A percentile compares a stretch with the other conserved stretches of the same genome.
phyloP scores from a whole-genome alignment of 176 grass and related monocot genomes.

The Avena atlantica region DNA sequence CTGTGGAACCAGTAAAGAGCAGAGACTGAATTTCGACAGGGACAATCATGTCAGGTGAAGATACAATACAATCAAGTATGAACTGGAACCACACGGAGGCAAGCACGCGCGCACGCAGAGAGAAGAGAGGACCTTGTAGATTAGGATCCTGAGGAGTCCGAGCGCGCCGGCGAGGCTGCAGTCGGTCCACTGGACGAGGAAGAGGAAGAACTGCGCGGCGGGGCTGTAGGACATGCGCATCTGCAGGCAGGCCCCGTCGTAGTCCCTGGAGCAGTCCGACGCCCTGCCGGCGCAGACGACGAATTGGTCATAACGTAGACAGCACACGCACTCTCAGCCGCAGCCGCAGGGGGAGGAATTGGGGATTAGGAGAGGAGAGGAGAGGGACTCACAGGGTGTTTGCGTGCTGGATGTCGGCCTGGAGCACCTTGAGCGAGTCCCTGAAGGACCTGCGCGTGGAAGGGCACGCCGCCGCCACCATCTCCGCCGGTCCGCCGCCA shows the following conservation, averaged over 20 bases:
- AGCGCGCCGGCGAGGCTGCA: conserved; percentile 92
- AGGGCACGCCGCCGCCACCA: conserved; percentile 74
- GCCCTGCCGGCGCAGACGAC: conserved; percentile 49
- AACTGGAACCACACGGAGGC: too few relatives aligned
- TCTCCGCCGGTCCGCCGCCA: not conserved
- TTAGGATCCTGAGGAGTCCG: conserved; percentile 82
- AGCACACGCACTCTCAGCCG: not conserved
- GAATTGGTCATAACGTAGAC: not conserved
- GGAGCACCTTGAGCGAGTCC: conserved; percentile 95
- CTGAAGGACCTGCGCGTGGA: conserved; percentile 91
- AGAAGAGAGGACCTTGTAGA: conserved; percentile 62
- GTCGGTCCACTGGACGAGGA: conserved; percentile 93
- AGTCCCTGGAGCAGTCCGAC: conserved; percentile 84
- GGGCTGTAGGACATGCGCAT: conserved; percentile 95
- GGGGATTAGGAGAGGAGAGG: not conserved
- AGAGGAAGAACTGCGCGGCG: conserved; percentile 78
- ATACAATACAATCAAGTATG: too few relatives aligned
- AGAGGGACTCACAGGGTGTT: conserved; percentile 69
- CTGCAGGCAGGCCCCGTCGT: conserved; percentile 86
- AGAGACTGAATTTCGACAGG: too few relatives aligned
- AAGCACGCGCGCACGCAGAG: too few relatives aligned
- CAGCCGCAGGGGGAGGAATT: not conserved
- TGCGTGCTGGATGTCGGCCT: conserved; percentile 98
- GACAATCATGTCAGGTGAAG: too few relatives aligned
- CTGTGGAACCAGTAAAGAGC: conserved; percentile 17